A percentile compares a stretch with the other conserved stretches of the same genome.
phyloP scores from a whole-genome alignment of 257 asterid species.

The Primulina huaijiensis region DNA sequence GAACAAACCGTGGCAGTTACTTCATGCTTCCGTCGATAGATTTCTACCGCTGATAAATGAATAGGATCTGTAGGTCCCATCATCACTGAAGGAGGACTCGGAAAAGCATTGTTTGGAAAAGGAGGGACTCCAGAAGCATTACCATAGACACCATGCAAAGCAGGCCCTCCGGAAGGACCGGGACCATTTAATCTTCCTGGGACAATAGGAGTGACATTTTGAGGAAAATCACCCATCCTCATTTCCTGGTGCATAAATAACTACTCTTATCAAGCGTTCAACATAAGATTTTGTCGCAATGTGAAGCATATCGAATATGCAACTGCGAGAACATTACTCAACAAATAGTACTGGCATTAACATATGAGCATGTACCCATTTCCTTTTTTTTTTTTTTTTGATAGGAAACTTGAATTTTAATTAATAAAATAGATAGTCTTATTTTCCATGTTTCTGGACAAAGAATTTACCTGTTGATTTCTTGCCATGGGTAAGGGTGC shows the following conservation, averaged over 20 bases:
- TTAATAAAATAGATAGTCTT: no score
- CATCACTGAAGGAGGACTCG: conserved; percentile 62
- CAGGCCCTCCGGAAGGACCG: conserved; percentile 42
- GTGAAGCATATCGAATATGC: background rate
- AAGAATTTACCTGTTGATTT: conserved; percentile 62
- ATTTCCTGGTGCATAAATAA: conserved; percentile 53
- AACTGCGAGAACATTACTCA: conserved; percentile 4
- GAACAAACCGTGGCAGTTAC: conserved; percentile 86
- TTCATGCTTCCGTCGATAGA: conserved; percentile 85
- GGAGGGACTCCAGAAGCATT: conserved; percentile 57
- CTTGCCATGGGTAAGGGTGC: conserved; percentile 70
- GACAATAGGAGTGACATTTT: conserved; percentile 46
- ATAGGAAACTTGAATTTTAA: no score
- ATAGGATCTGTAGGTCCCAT: conserved; percentile 69
- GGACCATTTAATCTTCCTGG: conserved; percentile 51
- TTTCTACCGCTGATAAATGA: conserved; percentile 62
- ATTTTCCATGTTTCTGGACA: background rate
- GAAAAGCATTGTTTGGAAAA: conserved; percentile 50
- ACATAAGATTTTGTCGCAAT: conserved; percentile 12
- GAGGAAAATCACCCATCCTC: conserved; percentile 64
- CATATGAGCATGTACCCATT: background rate
- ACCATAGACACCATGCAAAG: conserved; percentile 54
- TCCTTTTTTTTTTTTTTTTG: no score
- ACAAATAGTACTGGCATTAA: background rate
- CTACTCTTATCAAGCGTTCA: conserved; percentile 17